Evolutionary conservation across 371 early-diverging fungal species (phyloP), one percentile per base, ranked within the genome.

Genomic region (Thermomucor indicae-seudaticae): DNA sequence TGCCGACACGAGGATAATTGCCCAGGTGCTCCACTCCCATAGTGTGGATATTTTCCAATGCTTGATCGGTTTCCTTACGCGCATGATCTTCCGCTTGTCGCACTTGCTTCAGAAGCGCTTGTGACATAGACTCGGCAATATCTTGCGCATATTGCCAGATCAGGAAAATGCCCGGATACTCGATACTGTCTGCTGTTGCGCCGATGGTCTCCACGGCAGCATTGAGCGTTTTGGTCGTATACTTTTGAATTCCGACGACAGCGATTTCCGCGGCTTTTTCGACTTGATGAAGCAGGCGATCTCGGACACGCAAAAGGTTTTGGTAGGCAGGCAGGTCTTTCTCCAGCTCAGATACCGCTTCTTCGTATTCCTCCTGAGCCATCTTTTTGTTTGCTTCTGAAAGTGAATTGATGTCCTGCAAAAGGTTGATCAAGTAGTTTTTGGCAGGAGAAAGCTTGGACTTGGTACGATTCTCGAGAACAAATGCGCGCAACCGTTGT

Each of bases 371-470:
- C 8, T 69, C 56, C 2, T 59, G 59, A 6, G 82, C 77, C 30
- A 65, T 64, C 19, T 61, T 57, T 20, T 62, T 62, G 58, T 85
- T 88, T 28, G 70, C 65, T 51, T 81, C 79, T 2, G 81, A 66
- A 19, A 88, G 56, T 7, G 74, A 43, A 17, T 63, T 54, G 35
- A 88, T 70, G 51, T 93, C 94, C 44, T 53, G 62, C 46, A 93
- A 65, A 22, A 95, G 70, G 58, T 94, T 91, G 52, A 77, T 74
- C 16, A 95, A 75, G 55, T 92, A 98, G 53, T 86, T 79, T 70
- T 94, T 92, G 38, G 95, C 96, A 0, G 98, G 98, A 1, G 88
- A 83, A 16, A 97, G 76, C 71, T 98, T 98, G 45, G 93, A 91
- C 56, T 89, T 89, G 51, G 89, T 78, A 25, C 97, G 90, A 72